phyloP scores from a whole-genome alignment of 257 asterid species.

The Solanum microdontum region DNA sequence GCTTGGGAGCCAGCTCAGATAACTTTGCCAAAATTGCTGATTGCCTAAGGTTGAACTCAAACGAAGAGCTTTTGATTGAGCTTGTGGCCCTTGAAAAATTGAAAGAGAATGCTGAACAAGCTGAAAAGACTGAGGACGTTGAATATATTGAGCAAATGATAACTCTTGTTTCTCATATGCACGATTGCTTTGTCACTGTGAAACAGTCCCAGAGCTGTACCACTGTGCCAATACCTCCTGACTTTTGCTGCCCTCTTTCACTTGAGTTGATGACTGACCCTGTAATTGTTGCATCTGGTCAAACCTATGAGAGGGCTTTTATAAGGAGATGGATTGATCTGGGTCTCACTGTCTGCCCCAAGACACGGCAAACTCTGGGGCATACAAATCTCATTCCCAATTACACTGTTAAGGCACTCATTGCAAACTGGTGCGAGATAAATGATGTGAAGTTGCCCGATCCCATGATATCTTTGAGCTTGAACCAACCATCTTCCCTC shows the following conservation, averaged over 20 bases:
- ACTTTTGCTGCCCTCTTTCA: slow-evolving; percentile 83
- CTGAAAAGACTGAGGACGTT: slow-evolving; percentile 50
- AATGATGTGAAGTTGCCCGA: slow-evolving; percentile 69
- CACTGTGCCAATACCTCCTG: slow-evolving; percentile 65
- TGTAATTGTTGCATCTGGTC: slow-evolving; percentile 86
- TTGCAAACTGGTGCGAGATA: slow-evolving; percentile 70
- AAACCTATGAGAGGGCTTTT: slow-evolving; percentile 81
- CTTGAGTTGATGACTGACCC: slow-evolving; percentile 91
- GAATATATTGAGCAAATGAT: slow-evolving; percentile 68
- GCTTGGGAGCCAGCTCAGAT: slow-evolving; percentile 58
- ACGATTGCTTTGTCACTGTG: slow-evolving; percentile 54
- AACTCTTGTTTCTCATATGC: slow-evolving; percentile 66
- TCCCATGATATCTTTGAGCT: slow-evolving; percentile 37
- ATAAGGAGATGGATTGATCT: slow-evolving; percentile 80
- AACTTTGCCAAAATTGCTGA: slow-evolving; percentile 47
- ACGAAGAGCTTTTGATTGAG: slow-evolving; percentile 72
- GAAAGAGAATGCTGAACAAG: slow-evolving; percentile 75
- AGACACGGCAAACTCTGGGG: slow-evolving; percentile 69
- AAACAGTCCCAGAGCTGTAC: slow-evolving; percentile 57
- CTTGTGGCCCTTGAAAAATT: slow-evolving; percentile 82
- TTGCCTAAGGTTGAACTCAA: slow-evolving; percentile 58
- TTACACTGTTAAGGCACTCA: slow-evolving; percentile 78
- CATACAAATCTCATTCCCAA: slow-evolving; percentile 78
- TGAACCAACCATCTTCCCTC: slow-evolving; percentile 54
- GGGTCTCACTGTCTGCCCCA: slow-evolving; percentile 82